phyloP scores from a whole-genome alignment of 1,284 basidiomycete genomes.

The Moniliophthora roreri region DNA sequence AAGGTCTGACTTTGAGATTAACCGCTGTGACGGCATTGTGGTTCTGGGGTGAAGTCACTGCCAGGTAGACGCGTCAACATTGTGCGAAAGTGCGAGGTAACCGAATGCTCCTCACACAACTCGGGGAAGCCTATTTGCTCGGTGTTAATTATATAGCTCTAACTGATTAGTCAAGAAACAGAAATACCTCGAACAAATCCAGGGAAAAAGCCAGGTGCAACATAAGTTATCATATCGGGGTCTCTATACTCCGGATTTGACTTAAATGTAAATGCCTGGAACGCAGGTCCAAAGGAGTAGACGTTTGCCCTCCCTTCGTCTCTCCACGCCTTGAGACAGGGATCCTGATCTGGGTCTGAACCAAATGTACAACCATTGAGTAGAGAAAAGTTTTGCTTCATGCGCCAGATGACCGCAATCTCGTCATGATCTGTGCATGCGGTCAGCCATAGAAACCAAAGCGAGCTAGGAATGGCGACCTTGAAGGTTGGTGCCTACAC shows the following conservation, averaged over 20 bases:
- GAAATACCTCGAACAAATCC: constrained; percentile 27
- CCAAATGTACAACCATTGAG: constrained; percentile 26
- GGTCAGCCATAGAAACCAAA: neutral
- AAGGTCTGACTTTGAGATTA: constrained; percentile 26
- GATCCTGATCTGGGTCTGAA: constrained; percentile 23
- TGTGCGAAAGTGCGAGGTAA: too few relatives aligned
- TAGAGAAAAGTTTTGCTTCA: constrained; percentile 27
- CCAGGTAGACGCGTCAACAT: too few relatives aligned
- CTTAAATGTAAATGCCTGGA: constrained; percentile 20
- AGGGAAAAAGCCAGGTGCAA: constrained; percentile 22
- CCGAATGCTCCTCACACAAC: too few relatives aligned
- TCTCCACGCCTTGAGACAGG: constrained; percentile 27
- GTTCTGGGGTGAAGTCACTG: constrained; percentile 20
- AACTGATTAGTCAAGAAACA: neutral
- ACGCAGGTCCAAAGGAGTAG: constrained; percentile 25
- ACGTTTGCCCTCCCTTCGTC: constrained; percentile 19
- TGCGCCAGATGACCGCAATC: constrained; percentile 26
- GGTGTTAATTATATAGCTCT: neutral
- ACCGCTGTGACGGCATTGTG: constrained; percentile 26
- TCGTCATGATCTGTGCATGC: constrained; percentile 28
- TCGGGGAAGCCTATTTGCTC: constrained; percentile 20
- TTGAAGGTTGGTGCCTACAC: constrained; percentile 32
- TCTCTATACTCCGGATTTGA: constrained; percentile 19
- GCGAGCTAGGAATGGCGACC: constrained; percentile 17
- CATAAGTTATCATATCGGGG: constrained; percentile 28